Base-by-base conservation (phyloP, 331 rosid species). In the Acacia concinna region DNA sequence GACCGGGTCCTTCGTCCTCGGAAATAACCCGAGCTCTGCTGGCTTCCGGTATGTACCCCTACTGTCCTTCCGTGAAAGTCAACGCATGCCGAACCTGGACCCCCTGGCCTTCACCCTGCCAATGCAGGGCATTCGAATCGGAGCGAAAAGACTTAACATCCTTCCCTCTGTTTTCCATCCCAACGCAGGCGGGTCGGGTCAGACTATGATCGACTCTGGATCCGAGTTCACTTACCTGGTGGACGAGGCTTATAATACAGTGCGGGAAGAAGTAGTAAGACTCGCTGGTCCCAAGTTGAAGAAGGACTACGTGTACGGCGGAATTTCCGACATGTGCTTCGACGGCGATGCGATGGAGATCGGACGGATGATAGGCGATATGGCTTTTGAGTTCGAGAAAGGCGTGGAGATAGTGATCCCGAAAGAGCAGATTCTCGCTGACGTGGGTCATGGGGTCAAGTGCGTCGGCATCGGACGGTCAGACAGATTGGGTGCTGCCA, bases 121-220 rank as follows among this genome's bases (percentile, higher is more conserved):
- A 6, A 23, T 95, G 89, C 81, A 84, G 30, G 99, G 94, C 14
- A 89, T 95, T 13, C 85, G 87, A 31, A 83, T 95, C 2, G 91
- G 88, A 0, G 81, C 63, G 0, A 91, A 73, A 2, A 81, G 12
- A 40, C 81, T 95, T 15, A 69, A 64, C 41, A 93, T 95, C 1
- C 43, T 75, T 0, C 78, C 93, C 0, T 5, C 94, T 0, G 85
- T 81, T 31, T 95, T 95, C 69, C 86, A 66, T 11, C 99, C 97
- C 1, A 76, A 91, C 64, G 71, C 88, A 0, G 60, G 94, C 5
- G 98, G 99, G n/a, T 64, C 98, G 78, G 99, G 99, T 70, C 99
- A 95, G 32, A 95, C 99, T 41, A 91, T 95, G 86, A 51, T 95
- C 0, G 99, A 95, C 59, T 95, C 99, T 0, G 99, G 98, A 0